Percentiles rank a stretch among this genome's conserved stretches.
Evolutionary conservation across 1,284 basidiomycete genomes (phyloP).

Genomic region (Fomitopsis betulina): DNA sequence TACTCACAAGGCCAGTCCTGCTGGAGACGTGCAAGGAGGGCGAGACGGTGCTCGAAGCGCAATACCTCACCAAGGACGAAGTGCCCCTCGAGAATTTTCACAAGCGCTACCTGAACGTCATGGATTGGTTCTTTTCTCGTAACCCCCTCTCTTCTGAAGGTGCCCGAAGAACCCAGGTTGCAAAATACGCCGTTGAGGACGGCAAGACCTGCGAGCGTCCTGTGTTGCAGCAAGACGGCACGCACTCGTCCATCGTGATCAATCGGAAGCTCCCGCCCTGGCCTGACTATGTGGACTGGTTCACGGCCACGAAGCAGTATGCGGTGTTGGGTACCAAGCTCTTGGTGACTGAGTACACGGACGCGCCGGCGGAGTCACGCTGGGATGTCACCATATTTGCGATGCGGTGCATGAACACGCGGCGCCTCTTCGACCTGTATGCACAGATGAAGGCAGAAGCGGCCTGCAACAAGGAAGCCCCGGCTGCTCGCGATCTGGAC

Average conservation of each 20-base stretch:
- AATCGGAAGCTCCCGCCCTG: no score
- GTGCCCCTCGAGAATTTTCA: background rate
- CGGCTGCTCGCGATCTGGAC: no score
- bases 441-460: no score
- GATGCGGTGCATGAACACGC: background rate
- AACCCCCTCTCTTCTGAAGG: background rate
- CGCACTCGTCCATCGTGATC: no score
- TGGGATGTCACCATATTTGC: background rate
- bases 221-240: no score
- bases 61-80: background rate
- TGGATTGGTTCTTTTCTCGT: background rate
- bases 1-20: background rate
- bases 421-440: background rate
- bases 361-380: background rate
- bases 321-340: background rate
- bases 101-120: background rate
- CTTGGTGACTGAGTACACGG: background rate
- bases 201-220: no score
- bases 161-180: background rate
- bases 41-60: background rate
- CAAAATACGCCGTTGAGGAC: background rate
- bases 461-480: no score
- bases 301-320: background rate
- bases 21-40: background rate
- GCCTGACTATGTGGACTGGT: background rate